Conservation (phyloP, 495 filamentous ascomycete species). For the Penicillium waksmanii region DNA sequence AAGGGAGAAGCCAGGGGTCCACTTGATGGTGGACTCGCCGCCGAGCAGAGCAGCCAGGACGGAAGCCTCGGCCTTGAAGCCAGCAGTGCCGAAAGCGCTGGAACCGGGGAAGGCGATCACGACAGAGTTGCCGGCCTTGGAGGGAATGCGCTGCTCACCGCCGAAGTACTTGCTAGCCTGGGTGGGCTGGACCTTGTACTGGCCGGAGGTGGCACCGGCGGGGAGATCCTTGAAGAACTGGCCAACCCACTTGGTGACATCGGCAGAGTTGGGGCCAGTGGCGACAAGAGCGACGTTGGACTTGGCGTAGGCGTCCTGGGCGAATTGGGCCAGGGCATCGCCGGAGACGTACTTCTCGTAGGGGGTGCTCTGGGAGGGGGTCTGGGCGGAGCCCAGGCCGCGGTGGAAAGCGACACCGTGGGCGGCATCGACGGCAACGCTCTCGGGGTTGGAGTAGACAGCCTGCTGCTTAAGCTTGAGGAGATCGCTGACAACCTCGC, state of each 20-base stretch:
- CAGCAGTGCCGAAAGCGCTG: constrained; percentile 66
- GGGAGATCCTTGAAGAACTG: constrained; percentile 76
- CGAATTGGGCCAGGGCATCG: constrained; percentile 70
- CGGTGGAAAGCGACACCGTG: constrained; percentile 92
- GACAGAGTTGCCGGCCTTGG: constrained; percentile 70
- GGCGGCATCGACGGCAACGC: constrained; percentile 79
- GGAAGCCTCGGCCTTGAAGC: constrained; percentile 85
- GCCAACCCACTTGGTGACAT: constrained; percentile 87
- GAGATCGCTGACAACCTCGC: constrained; percentile 77
- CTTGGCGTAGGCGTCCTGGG: constrained; percentile 79
- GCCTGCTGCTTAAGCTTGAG: constrained; percentile 74
- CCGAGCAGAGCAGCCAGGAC: constrained; percentile 91
- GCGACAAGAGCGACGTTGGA: constrained; percentile 88
- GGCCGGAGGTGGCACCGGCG: constrained; percentile 36
- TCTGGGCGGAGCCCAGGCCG: constrained; percentile 78
- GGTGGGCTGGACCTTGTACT: constrained; percentile 44
- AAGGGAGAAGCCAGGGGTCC: constrained; percentile 89
- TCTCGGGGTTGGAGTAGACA: constrained; percentile 64
- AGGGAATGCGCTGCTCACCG: constrained; percentile 88
- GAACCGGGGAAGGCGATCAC: constrained; percentile 93
- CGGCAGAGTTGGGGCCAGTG: constrained; percentile 76
- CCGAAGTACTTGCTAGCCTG: constrained; percentile 82
- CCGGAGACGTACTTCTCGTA: constrained; percentile 77
- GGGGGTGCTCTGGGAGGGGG: constrained; percentile 69
- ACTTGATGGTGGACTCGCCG: constrained; percentile 90